Evolutionary conservation across 1,139 yeast genomes (phyloP), one percentile per base, ranked within the genome.

Genomic region (Magnusiomyces suaveolens): DNA sequence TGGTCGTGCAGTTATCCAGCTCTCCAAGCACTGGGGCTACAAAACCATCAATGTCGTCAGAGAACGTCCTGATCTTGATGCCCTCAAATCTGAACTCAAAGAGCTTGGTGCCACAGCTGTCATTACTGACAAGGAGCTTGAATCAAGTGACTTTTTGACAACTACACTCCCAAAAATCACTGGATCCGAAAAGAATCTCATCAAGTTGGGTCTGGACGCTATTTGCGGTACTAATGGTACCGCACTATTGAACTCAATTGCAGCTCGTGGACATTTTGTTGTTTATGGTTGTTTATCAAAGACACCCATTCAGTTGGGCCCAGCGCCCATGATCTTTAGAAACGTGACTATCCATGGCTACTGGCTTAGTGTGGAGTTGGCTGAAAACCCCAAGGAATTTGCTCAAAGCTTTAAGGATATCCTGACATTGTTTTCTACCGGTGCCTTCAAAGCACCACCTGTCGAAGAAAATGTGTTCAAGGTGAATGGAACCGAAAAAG

Each of bases 281-380:
- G 89, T 98, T 0, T 92, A 92, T 67, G 99, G 99, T 32, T 98
- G 96, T 51, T 92, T 92, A 98, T 87, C 97, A 3, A 83, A 83
- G 75, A 92, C 88, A 71, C 98, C 98, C 1, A 94, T 94, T 26
- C 79, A 81, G 20, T 71, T 92, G 57, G 97, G 97, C 46, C 88
- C 97, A 0, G 81, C 96, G 1, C 73, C 87, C 58, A 87, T 87
- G 65, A 90, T 94, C 60, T 92, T 92, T 75, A 92, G 89, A 69
- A 86, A 90, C 65, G 71, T 92, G 57, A 83, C 87, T 21, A 82
- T 90, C 56, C 81, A 83, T 46, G 98, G 99, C 0, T 92, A 86
- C 73, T 92, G 99, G 98, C 82, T 92, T 55, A 87, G 36, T 77
- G 80, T 61, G 87, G 89, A 69, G 67, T 72, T 55, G 18, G 39